These are phyloP conservation scores for Serendipita sp. DNA, from an alignment of 768 basidiomycete species.

Conservation along the genomic window DNA sequence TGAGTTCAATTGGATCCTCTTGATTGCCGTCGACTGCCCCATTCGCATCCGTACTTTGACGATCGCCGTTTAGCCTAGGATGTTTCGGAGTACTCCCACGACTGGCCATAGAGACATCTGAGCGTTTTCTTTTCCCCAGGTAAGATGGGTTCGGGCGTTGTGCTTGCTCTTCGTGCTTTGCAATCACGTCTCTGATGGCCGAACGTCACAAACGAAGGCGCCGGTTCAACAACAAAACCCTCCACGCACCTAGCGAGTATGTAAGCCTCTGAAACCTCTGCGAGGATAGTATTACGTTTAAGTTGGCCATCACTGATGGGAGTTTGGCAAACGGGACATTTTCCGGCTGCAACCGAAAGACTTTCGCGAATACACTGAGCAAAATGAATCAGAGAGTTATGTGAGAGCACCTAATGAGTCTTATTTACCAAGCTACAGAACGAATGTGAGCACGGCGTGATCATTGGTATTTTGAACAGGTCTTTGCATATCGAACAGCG, in stretches of 20 bases:
- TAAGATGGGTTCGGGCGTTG: not conserved
- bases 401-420: not conserved
- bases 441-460: not conserved
- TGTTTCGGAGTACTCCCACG: not conserved
- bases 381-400: not conserved
- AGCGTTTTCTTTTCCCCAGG: not conserved
- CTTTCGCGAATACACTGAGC: conserved; percentile 1
- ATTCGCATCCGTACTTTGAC: not conserved
- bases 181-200: not conserved
- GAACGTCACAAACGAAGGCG: not conserved
- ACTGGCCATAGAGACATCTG: not conserved
- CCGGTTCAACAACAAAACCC: not conserved
- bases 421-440: conserved; percentile 1
- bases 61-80: not conserved
- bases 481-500: conserved; percentile 1
- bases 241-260: not conserved
- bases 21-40: not conserved
- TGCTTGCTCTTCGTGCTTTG: not conserved
- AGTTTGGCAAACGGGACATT: conserved; percentile 3
- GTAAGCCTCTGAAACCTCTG: not conserved
- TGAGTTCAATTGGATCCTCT: not conserved
- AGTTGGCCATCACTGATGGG: not conserved
- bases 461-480: not conserved
- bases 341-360: not conserved
- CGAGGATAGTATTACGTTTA: not conserved